Conservation (phyloP, 805 yeast species). For the Kazachstania africana region DNA sequence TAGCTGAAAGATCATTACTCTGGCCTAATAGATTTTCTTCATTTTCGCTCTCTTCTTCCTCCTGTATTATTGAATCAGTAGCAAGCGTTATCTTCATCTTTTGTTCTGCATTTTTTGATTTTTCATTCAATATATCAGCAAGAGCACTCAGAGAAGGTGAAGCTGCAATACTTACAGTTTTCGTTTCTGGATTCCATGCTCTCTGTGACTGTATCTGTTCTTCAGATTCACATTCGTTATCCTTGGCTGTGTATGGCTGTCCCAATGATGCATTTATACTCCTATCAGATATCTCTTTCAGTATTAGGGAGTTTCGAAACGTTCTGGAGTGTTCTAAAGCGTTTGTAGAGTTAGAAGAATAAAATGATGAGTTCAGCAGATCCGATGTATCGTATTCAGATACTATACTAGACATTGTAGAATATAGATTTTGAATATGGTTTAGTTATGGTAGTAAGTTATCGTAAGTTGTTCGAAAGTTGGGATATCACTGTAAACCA, state of each 20-base stretch:
- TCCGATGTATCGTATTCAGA: conserved; percentile 8
- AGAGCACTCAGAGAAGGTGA: conserved; percentile 34
- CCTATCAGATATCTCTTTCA: conserved; percentile 18
- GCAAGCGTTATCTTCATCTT: conserved; percentile 10
- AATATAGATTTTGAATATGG: no score
- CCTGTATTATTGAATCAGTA: conserved; percentile 13
- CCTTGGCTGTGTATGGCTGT: background rate
- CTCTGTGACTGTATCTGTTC: background rate
- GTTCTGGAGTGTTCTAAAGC: conserved; percentile 24
- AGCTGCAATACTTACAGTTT: conserved; percentile 29
- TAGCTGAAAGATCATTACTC: no score
- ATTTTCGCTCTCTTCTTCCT: conserved; percentile 7
- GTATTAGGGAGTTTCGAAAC: conserved; percentile 24
- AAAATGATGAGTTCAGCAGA: conserved; percentile 18
- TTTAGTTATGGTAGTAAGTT: no score
- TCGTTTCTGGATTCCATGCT: conserved; percentile 8
- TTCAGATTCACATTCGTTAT: background rate
- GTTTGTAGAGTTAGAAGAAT: conserved; percentile 19
- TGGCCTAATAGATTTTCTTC: background rate
- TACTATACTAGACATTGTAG: conserved; percentile 1
- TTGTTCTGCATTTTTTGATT: conserved; percentile 22
- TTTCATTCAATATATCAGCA: conserved; percentile 31
- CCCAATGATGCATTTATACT: conserved; percentile 2
- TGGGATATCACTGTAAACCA: no score
- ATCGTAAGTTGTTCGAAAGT: no score